phyloP scores from a whole-genome alignment of 345 rosid genomes.

The Acer yangbiense region DNA sequence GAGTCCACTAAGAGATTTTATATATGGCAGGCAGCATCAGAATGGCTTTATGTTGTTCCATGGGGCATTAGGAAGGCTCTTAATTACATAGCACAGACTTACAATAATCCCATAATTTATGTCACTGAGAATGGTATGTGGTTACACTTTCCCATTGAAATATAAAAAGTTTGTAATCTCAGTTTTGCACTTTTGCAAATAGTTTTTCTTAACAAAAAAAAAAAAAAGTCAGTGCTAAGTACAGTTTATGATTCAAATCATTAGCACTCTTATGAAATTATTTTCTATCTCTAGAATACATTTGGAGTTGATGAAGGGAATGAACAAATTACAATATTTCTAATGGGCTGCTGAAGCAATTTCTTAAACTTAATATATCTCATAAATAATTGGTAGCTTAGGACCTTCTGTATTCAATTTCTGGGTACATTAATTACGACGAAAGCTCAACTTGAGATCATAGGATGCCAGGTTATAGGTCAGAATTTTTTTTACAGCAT shows the following conservation, averaged over 20 bases:
- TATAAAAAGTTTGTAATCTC: neutral
- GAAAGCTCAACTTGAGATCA: neutral
- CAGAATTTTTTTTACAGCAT: neutral
- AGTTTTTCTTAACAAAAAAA: neutral
- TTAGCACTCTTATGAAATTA: neutral
- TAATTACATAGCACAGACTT: slow-evolving; percentile 58
- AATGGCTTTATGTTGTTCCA: slow-evolving; percentile 88
- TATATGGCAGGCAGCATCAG: slow-evolving; percentile 81
- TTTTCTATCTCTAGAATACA: neutral
- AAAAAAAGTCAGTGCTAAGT: neutral
- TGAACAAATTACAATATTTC: neutral
- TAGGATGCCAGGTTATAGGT: neutral
- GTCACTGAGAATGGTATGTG: slow-evolving; percentile 80
- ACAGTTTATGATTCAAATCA: neutral
- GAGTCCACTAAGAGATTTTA: slow-evolving; percentile 25
- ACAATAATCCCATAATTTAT: slow-evolving; percentile 65
- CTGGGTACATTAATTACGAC: neutral
- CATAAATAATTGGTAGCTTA: neutral
- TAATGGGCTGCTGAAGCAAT: neutral
- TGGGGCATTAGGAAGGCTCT: slow-evolving; percentile 86
- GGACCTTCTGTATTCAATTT: neutral
- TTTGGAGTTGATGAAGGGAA: slow-evolving; percentile 1
- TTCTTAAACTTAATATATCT: too few species aligned
- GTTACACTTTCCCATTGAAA: neutral
- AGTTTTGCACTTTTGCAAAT: neutral